phyloP scores from a whole-genome alignment of 2,329 filamentous ascomycete genomes.

The Claviceps pazoutovae region DNA sequence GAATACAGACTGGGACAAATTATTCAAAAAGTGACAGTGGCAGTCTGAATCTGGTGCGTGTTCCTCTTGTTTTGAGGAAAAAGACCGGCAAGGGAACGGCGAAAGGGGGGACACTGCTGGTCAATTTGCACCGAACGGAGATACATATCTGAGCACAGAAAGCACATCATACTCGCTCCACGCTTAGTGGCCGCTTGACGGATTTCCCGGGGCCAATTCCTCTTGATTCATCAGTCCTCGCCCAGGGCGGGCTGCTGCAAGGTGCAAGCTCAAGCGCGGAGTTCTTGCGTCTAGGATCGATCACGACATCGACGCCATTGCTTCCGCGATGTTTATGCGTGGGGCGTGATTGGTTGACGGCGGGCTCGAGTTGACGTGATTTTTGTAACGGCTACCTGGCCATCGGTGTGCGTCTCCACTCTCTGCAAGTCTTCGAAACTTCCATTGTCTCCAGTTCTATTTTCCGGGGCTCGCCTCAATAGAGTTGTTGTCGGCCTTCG shows the following conservation, averaged over 20 bases:
- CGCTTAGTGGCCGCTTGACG: not conserved
- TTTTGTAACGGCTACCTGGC: slow-evolving; percentile 5
- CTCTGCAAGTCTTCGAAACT: not conserved
- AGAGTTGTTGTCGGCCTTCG: slow-evolving; percentile 1
- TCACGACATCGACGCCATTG: slow-evolving; percentile 40
- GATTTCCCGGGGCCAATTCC: not conserved
- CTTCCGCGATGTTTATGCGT: slow-evolving; percentile 27
- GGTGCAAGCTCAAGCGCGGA: slow-evolving; percentile 9
- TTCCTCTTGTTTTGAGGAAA: not conserved
- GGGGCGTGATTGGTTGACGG: slow-evolving; percentile 22
- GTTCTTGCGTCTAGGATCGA: slow-evolving; percentile 23
- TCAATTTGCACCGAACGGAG: not conserved
- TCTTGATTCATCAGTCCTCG: not conserved
- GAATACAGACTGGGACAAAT: not conserved
- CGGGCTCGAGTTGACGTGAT: slow-evolving; percentile 9
- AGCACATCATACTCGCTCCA: slow-evolving; percentile 3
- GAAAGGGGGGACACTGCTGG: not conserved
- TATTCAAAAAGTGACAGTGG: not conserved
- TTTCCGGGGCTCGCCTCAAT: slow-evolving; percentile 2
- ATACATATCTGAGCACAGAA: not conserved
- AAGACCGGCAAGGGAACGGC: not conserved
- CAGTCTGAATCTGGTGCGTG: not conserved
- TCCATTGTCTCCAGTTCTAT: not conserved
- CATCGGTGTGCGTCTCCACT: no score
- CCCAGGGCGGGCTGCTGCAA: not conserved